A percentile compares a stretch with the other conserved stretches of the same genome.
Conservation (phyloP, 345 rosid species). For the Bruguiera gymnorhiza region DNA sequence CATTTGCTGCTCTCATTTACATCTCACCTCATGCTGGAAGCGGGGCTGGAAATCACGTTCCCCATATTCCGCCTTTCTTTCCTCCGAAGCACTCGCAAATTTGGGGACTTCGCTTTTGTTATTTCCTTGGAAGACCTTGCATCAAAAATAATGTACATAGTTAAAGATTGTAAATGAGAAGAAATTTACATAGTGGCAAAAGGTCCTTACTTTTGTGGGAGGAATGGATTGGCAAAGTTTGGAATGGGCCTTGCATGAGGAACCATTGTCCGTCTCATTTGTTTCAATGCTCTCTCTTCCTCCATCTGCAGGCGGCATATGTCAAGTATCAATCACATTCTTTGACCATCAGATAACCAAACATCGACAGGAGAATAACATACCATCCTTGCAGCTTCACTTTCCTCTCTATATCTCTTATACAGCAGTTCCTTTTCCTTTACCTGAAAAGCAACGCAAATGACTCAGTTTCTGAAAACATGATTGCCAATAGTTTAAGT, state of each 20-base stretch:
- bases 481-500: not conserved
- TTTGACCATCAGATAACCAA: too few species aligned
- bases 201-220: slow-evolving; percentile 60
- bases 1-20: not conserved
- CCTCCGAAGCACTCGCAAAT: slow-evolving; percentile 46
- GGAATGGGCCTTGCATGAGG: slow-evolving; percentile 92
- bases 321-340: not conserved
- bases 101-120: slow-evolving; percentile 68
- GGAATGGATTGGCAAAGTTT: slow-evolving; percentile 76
- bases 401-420: slow-evolving; percentile 94
- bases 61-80: slow-evolving; percentile 24
- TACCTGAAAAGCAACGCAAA: slow-evolving; percentile 39
- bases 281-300: slow-evolving; percentile 89
- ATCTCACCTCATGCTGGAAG: slow-evolving; percentile 48
- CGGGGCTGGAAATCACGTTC: slow-evolving; percentile 39
- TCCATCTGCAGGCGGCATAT: slow-evolving; percentile 48
- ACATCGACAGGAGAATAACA: not conserved
- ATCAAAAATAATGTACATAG: not conserved
- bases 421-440: slow-evolving; percentile 82
- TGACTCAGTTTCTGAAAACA: not conserved
- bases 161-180: too few species aligned
- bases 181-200: not conserved
- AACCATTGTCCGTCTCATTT: slow-evolving; percentile 84
- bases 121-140: slow-evolving; percentile 58
- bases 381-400: slow-evolving; percentile 84